Base-by-base conservation (phyloP, 129 eudicot species). In the Artemisia argyi region DNA sequence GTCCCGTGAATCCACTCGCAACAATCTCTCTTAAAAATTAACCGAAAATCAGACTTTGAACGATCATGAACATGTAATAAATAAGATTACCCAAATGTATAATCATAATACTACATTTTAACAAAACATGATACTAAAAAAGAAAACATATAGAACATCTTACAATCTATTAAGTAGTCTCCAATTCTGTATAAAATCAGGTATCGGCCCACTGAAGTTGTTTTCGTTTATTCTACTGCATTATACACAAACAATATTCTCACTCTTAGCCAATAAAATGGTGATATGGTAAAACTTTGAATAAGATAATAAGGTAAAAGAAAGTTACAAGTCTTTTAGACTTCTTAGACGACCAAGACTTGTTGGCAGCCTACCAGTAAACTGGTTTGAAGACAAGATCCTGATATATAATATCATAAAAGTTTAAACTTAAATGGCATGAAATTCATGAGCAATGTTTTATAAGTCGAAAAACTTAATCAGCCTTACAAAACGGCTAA, bases 1-100 rank as follows among this genome's bases (percentile, higher is more conserved):
- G 98, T 55, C 98, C 98, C 18, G 74, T 86, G 71, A 93, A 75
- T 66, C 98, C 98, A 80, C 92, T 89, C 19, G 90, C 97, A 59
- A 73, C 77, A 83, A 93, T 84, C 59, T 93, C 96, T 76, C 97
- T 93, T 79, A 61, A 71, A 78, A 75, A 61, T 42, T 59, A 81
- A 13, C 24, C 24, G 26, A 66, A 73, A 49, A 57, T 51, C 9
- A 67, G 26, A 18, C 11, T 13, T 6, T 48, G 16, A 30, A 39
- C 6, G 35, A 22, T 19, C 22, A 13, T 24, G 42, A 68, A 35
- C 3, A 18, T 28, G 51, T 56, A 18, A 30, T 61, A 32, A 0
- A 5, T 32, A 49, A 46, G n/a, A n/a, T n/a, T n/a, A n/a, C n/a
- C n/a, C n/a, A n/a, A 51, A 19, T 35, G 11, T 12, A 16, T 35